phyloP scores from a whole-genome alignment of 495 filamentous ascomycete species.

The Aspergillus bertholletiae region DNA sequence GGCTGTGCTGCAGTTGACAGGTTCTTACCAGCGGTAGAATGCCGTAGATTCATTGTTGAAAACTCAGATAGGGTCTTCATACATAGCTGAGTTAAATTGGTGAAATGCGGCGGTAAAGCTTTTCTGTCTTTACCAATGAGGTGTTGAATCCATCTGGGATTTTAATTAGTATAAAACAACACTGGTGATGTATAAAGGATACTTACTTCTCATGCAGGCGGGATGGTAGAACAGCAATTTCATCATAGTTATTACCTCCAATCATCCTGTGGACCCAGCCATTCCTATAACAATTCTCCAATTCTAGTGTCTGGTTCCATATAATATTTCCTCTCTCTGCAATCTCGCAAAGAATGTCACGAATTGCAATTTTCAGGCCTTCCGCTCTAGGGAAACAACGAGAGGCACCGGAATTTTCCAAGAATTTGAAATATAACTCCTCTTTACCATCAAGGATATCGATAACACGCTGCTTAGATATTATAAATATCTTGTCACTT shows the following conservation, averaged over 20 bases:
- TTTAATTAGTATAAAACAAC: conserved; percentile 9
- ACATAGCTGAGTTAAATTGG: neutral
- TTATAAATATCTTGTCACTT: no score
- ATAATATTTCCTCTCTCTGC: conserved; percentile 8
- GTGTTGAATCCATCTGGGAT: conserved; percentile 10
- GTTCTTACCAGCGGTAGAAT: conserved; percentile 6
- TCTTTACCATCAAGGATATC: no score
- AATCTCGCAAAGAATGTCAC: neutral
- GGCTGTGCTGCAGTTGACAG: conserved; percentile 11
- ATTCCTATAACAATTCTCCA: conserved; percentile 3
- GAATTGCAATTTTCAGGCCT: conserved; percentile 2
- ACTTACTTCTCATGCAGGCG: conserved; percentile 16
- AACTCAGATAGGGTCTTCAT: conserved; percentile 2
- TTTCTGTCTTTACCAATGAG: neutral
- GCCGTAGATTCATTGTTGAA: neutral
- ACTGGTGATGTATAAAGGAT: conserved; percentile 2
- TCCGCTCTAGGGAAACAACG: neutral
- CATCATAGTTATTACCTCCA: neutral
- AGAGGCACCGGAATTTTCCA: no score
- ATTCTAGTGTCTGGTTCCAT: no score
- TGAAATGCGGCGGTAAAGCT: neutral
- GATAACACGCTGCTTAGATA: no score
- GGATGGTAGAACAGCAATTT: conserved; percentile 13
- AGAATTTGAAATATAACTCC: no score
- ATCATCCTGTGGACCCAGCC: conserved; percentile 11